Base-by-base conservation (phyloP, 164 flowering plant genomes). In the Sedum album region DNA sequence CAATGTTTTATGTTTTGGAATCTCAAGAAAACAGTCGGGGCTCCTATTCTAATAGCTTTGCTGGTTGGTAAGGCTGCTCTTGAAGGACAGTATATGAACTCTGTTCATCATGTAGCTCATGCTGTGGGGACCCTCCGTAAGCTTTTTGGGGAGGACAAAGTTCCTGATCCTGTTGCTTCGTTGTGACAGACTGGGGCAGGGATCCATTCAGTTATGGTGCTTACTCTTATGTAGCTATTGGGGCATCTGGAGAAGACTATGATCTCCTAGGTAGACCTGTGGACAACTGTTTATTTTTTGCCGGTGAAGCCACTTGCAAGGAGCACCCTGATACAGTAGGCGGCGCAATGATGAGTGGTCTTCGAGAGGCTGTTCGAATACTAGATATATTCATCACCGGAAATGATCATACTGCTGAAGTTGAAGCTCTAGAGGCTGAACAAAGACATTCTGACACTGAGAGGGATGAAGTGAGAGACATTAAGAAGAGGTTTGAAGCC, bases 241-340 rank as follows among this genome's bases (percentile, higher is more conserved):
- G 97, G 64, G 86, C 99, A 68, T 95, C 99, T 70, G 99, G 99
- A 49, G 99, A 95, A 77, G 99, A 95, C 69, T 95, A 95, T 81
- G 99, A 95, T 77, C 79, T 89, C 48, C 72, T 95, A 72, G 96
- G 92, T 30, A 79, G 83, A 75, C 99, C 99, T 63, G 96, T 95
- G 36, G 92, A 90, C 68, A 88, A 89, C 72, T 90, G 93, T 76
- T 74, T 95, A 74, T 95, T 91, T 81, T 95, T 95, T 84, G 99
- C 99, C 68, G 99, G 99, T 73, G 99, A 95, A 81, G 97, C 99
- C 69, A 95, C 99, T 49, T 91, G 99, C 81, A 95, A 95, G 86
- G 99, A 95, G 86, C 96, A 95, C 69, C 99, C 99, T 31, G 99
- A 95, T 80, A 95, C 99, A 18, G 99, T 95, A 71, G 99, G 99